Evolutionary conservation across 2,329 filamentous ascomycete genomes (phyloP).

Genomic region (Cordyceps sp.): DNA sequence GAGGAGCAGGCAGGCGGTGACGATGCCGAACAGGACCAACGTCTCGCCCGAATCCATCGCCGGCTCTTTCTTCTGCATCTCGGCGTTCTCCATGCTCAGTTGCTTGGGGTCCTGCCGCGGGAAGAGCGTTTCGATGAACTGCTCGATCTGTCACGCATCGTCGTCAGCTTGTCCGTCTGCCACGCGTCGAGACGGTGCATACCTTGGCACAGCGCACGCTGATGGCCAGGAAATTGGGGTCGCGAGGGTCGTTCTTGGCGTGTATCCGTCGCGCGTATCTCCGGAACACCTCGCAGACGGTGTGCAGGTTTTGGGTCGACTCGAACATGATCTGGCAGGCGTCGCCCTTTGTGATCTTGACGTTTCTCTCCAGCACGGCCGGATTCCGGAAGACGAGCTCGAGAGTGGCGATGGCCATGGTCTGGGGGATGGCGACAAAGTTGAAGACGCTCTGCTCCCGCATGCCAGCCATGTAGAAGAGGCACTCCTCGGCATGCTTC

Average conservation of each 20-base stretch:
- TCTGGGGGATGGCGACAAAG: conserved; percentile 91
- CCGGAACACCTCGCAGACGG: conserved; percentile 70
- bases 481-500: conserved; percentile 72
- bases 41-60: conserved; percentile 40
- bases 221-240: conserved; percentile 85
- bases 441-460: conserved; percentile 97
- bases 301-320: conserved; percentile 74
- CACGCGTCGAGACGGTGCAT: conserved; percentile 2
- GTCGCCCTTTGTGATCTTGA: conserved; percentile 94
- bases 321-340: conserved; percentile 85
- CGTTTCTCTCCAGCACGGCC: conserved; percentile 64
- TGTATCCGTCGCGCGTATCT: conserved; percentile 67
- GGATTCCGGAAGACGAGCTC: conserved; percentile 89
- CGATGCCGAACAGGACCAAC: conserved; percentile 47
- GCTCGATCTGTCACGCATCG: conserved; percentile 58
- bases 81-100: conserved; percentile 23
- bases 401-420: conserved; percentile 92
- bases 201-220: conserved; percentile 81
- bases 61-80: conserved; percentile 22
- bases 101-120: conserved; percentile 62
- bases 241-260: conserved; percentile 83
- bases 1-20: conserved; percentile 50
- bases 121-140: conserved; percentile 90
- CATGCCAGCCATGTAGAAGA: conserved; percentile 95
- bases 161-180: not conserved